phyloP scores from a whole-genome alignment of 1,284 basidiomycete genomes.

The Sporisorium exsertum region DNA sequence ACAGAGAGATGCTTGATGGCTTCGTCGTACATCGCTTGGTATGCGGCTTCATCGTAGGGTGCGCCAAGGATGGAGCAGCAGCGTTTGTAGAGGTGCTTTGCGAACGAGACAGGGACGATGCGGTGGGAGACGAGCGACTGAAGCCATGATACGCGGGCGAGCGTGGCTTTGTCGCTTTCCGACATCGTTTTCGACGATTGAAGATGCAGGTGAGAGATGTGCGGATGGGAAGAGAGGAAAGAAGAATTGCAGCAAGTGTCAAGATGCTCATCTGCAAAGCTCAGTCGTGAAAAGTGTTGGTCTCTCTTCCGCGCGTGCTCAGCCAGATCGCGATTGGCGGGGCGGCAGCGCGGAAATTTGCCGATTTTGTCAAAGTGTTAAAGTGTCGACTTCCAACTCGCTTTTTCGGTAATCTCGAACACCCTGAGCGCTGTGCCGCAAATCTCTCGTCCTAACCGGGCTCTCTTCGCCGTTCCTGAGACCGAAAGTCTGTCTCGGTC shows the following conservation, averaged over 20 bases:
- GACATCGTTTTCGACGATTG: slow-evolving; percentile 11
- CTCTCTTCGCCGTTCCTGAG: slow-evolving; percentile 1
- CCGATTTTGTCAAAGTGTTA: not conserved
- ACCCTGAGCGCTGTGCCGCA: not conserved
- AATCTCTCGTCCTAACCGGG: not conserved
- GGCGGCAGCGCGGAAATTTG: not conserved
- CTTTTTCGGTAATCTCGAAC: slow-evolving; percentile 5
- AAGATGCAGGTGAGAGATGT: not conserved
- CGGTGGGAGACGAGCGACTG: slow-evolving; percentile 53
- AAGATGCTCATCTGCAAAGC: slow-evolving; percentile 8
- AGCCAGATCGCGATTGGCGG: not conserved
- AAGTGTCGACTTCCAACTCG: not conserved
- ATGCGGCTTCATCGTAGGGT: slow-evolving; percentile 22
- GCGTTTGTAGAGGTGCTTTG: slow-evolving; percentile 40
- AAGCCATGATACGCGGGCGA: slow-evolving; percentile 38
- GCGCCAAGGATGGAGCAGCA: slow-evolving; percentile 24
- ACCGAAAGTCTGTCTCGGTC: not conserved
- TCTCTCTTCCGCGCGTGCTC: slow-evolving; percentile 14
- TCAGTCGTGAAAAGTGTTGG: slow-evolving; percentile 22
- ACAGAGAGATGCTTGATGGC: slow-evolving; percentile 23
- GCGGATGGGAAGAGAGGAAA: not conserved
- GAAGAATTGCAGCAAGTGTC: slow-evolving; percentile 4
- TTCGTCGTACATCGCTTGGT: slow-evolving; percentile 31
- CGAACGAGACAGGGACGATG: slow-evolving; percentile 41
- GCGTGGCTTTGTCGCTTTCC: slow-evolving; percentile 4